Evolutionary conservation across 208 protist species (phyloP).

Genomic region (Trypanosoma congolense): DNA sequence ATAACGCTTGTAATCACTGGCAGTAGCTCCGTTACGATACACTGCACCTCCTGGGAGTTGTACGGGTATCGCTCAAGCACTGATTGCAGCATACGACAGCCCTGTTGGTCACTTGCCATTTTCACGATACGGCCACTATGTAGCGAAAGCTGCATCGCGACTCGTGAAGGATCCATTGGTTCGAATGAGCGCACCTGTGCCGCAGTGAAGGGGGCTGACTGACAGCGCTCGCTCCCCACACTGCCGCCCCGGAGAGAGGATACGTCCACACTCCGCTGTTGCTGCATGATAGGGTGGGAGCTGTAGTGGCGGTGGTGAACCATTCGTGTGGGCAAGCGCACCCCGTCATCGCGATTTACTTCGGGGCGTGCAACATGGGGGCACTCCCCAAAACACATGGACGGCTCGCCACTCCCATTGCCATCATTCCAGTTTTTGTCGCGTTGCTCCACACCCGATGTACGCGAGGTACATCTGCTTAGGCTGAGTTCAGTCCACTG

Average conservation of each 20-base stretch:
- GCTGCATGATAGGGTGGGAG: neutral
- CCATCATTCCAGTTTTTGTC: neutral
- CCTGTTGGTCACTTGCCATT: conserved; percentile 47
- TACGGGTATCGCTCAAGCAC: conserved; percentile 38
- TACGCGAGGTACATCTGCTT: neutral
- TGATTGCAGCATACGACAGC: conserved; percentile 61
- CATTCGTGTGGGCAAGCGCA: neutral
- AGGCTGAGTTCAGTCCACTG: neutral
- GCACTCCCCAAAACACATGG: neutral
- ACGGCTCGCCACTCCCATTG: neutral
- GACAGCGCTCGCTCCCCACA: neutral
- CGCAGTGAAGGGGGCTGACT: neutral
- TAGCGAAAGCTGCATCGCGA: conserved; percentile 2
- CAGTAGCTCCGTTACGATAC: conserved; percentile 38
- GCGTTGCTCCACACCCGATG: neutral
- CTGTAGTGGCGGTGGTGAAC: conserved; percentile 1
- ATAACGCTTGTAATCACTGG: conserved; percentile 82
- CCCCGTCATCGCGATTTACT: neutral
- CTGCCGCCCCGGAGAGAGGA: too few species aligned
- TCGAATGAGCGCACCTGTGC: neutral
- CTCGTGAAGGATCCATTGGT: neutral
- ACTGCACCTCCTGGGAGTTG: conserved; percentile 29
- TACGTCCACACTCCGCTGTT: too few species aligned
- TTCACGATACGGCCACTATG: conserved; percentile 13
- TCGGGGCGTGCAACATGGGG: neutral